These are phyloP conservation scores for Nakazawaea ernobii DNA, from an alignment of 805 yeast genomes.

Conservation along the genomic window DNA sequence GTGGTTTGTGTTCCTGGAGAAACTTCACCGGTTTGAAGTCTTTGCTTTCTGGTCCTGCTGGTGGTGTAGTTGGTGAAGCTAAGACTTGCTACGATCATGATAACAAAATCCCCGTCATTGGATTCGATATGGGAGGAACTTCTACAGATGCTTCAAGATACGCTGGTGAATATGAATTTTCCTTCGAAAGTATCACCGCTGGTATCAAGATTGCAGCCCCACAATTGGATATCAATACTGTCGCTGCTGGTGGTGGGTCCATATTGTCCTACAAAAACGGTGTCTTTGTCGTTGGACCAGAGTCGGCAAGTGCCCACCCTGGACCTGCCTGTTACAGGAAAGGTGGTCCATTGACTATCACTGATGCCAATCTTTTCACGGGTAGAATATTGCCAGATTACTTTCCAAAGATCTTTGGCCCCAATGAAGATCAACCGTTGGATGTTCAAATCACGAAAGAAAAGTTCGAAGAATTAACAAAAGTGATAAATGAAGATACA, in stretches of 20 bases:
- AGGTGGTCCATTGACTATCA: slow-evolving; percentile 28
- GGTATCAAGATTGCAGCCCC: slow-evolving; percentile 24
- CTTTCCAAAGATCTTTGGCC: slow-evolving; percentile 28
- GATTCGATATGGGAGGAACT: slow-evolving; percentile 34
- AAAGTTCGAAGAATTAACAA: slow-evolving; percentile 23
- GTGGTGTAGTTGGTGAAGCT: slow-evolving; percentile 54
- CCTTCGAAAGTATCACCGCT: slow-evolving; percentile 21
- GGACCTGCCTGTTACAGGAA: slow-evolving; percentile 30
- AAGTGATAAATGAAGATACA: slow-evolving; percentile 22
- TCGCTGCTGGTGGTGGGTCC: slow-evolving; percentile 18
- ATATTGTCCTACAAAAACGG: slow-evolving; percentile 14
- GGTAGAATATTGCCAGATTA: slow-evolving; percentile 25
- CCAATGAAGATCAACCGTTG: slow-evolving; percentile 22
- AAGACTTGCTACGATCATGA: slow-evolving; percentile 39
- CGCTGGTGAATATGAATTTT: slow-evolving; percentile 23
- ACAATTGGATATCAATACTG: slow-evolving; percentile 19
- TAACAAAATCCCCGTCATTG: slow-evolving; percentile 21
- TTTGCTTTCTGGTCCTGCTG: slow-evolving; percentile 54
- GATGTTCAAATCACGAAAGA: slow-evolving; percentile 18
- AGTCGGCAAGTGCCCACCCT: slow-evolving; percentile 28
- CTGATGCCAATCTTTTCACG: slow-evolving; percentile 27
- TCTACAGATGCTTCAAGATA: slow-evolving; percentile 52
- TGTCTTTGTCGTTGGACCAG: slow-evolving; percentile 26
- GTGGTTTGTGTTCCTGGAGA: slow-evolving; percentile 48
- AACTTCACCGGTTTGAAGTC: slow-evolving; percentile 48